phyloP scores from a whole-genome alignment of 768 basidiomycete genomes.

The Boletus rubroflammeus region DNA sequence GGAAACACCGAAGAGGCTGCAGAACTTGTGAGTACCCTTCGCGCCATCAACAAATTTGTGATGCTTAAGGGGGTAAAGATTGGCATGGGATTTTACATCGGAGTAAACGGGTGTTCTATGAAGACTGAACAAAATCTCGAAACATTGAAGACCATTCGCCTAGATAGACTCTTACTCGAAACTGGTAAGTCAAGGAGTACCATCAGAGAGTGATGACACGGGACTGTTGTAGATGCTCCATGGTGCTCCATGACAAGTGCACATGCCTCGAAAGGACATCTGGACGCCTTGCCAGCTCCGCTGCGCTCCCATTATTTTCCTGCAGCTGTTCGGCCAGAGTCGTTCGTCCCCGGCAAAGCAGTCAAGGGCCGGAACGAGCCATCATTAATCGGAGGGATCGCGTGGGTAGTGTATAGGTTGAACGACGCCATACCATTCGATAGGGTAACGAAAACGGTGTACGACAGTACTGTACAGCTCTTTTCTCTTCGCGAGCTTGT shows the following conservation, averaged over 20 bases:
- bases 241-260: slow-evolving; percentile 71
- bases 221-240: slow-evolving; percentile 49
- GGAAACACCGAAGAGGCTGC: slow-evolving; percentile 57
- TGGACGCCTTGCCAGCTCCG: slow-evolving; percentile 44
- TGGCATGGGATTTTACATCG: slow-evolving; percentile 58
- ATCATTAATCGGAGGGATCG: slow-evolving; percentile 58
- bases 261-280: slow-evolving; percentile 54
- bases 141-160: slow-evolving; percentile 51
- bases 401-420: slow-evolving; percentile 60
- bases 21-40: slow-evolving; percentile 55
- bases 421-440: slow-evolving; percentile 48
- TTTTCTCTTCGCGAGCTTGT: slow-evolving; percentile 47
- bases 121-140: slow-evolving; percentile 67
- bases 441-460: slow-evolving; percentile 52
- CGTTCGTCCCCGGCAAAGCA: slow-evolving; percentile 52
- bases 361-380: slow-evolving; percentile 83
- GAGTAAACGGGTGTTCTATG: slow-evolving; percentile 73
- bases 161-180: slow-evolving; percentile 64
- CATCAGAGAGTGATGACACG: not conserved
- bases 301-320: slow-evolving; percentile 52
- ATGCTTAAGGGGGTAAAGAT: slow-evolving; percentile 40
- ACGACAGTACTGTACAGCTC: slow-evolving; percentile 59
- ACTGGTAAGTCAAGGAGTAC: slow-evolving; percentile 48
- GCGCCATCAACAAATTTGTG: not conserved
- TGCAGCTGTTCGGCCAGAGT: slow-evolving; percentile 49